phyloP scores from a whole-genome alignment of 2,329 filamentous ascomycete genomes.

The Pseudopithomyces chartarum region DNA sequence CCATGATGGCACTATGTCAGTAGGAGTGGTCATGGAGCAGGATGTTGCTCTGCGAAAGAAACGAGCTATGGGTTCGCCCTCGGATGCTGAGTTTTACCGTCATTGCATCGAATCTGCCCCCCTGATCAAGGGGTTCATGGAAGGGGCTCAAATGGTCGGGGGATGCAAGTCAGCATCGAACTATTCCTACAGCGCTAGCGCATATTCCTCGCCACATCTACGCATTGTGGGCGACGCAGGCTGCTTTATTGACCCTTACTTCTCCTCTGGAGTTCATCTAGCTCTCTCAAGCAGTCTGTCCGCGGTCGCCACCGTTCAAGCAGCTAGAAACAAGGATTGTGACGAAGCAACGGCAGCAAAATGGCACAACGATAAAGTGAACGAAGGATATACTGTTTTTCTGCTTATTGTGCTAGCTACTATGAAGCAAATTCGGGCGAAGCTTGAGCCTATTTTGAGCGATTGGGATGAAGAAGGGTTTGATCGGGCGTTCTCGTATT shows the following conservation, averaged over 20 bases:
- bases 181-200: constrained; percentile 32
- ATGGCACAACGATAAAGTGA: constrained; percentile 54
- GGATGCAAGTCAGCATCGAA: constrained; percentile 14
- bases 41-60: constrained; percentile 14
- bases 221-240: constrained; percentile 56
- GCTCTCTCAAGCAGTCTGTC: constrained; percentile 52
- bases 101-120: not conserved
- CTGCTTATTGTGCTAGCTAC: constrained; percentile 49
- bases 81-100: constrained; percentile 1
- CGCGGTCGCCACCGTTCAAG: constrained; percentile 52
- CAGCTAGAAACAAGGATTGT: constrained; percentile 46
- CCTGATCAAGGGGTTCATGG: constrained; percentile 4
- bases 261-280: constrained; percentile 56
- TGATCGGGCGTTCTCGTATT: constrained; percentile 50
- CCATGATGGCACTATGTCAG: constrained; percentile 49
- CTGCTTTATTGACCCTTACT: constrained; percentile 57
- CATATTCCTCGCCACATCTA: constrained; percentile 48
- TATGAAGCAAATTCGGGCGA: constrained; percentile 48
- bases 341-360: constrained; percentile 34
- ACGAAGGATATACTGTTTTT: constrained; percentile 56
- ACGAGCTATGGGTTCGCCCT: constrained; percentile 5
- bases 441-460: constrained; percentile 47
- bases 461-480: constrained; percentile 52
- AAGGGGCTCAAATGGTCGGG: constrained; percentile 1
- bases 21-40: constrained; percentile 13